Conservation (phyloP, 2,329 filamentous ascomycete species). For the Rhynchosporium secalis region DNA sequence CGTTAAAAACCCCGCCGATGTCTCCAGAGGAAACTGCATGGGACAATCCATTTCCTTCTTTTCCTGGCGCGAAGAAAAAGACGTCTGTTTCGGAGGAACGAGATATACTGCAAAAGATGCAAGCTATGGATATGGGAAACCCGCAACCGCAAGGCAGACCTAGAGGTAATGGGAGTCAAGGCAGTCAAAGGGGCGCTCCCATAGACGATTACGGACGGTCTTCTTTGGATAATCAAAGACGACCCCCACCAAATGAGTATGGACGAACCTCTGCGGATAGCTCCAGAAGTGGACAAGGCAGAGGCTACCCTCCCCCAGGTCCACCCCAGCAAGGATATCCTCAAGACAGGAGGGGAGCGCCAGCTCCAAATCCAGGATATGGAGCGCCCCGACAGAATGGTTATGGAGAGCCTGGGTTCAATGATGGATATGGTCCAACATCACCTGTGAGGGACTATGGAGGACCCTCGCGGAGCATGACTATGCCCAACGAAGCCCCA, state of each 20-base stretch:
- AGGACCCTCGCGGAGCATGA: constrained; percentile 59
- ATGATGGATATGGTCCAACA: constrained; percentile 27
- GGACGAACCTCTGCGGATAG: constrained; percentile 33
- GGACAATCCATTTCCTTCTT: constrained; percentile 53
- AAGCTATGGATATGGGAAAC: constrained; percentile 35
- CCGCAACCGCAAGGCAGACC: constrained; percentile 18
- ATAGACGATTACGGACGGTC: constrained; percentile 34
- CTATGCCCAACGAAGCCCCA: constrained; percentile 55
- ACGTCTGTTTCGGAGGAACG: constrained; percentile 43
- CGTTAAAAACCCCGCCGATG: constrained; percentile 39
- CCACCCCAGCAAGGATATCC: constrained; percentile 33
- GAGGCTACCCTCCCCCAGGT: constrained; percentile 32
- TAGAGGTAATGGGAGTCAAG: constrained; percentile 32
- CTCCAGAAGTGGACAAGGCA: constrained; percentile 30
- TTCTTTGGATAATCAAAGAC: constrained; percentile 26
- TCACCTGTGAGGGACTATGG: constrained; percentile 45
- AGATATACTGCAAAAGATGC: constrained; percentile 38
- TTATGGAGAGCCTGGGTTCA: constrained; percentile 34
- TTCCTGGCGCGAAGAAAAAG: constrained; percentile 44
- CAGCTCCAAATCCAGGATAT: constrained; percentile 25
- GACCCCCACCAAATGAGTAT: constrained; percentile 28
- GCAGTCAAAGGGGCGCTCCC: constrained; percentile 23
- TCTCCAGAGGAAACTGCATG: constrained; percentile 44
- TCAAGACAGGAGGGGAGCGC: constrained; percentile 31
- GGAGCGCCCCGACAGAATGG: constrained; percentile 34